Conservation (phyloP, 257 asterid genomes). For the Solanum etuberosum region DNA sequence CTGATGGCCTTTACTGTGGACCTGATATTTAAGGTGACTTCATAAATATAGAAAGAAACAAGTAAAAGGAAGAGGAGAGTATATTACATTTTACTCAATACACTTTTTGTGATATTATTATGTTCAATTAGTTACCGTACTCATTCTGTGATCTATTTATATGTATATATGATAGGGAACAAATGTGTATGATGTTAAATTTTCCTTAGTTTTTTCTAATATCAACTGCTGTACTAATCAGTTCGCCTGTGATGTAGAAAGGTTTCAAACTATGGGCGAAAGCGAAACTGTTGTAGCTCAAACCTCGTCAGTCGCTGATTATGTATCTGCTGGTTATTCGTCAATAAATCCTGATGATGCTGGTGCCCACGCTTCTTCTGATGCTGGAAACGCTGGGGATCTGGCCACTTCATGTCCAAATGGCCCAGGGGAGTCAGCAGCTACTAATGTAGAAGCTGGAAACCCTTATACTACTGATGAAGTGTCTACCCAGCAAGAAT, state of each 20-base stretch:
- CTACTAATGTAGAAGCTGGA: slow-evolving; percentile 12
- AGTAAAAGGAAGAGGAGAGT: neutral
- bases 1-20: neutral
- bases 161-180: neutral
- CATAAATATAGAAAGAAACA: neutral
- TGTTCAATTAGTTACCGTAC: neutral
- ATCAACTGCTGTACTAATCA: neutral
- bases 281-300: slow-evolving; percentile 15
- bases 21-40: neutral
- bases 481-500: slow-evolving; percentile 29
- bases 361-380: neutral
- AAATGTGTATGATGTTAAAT: neutral
- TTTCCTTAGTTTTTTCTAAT: neutral
- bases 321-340: neutral
- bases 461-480: slow-evolving; percentile 3
- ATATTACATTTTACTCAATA: neutral
- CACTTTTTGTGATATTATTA: neutral
- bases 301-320: slow-evolving; percentile 2
- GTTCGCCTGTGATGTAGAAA: neutral
- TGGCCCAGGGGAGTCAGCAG: neutral
- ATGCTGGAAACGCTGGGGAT: slow-evolving; percentile 4
- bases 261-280: slow-evolving; percentile 10
- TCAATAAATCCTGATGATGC: slow-evolving; percentile 6
- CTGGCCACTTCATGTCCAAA: slow-evolving; percentile 1
- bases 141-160: neutral